Evolutionary conservation across 1,284 basidiomycete genomes (phyloP), one percentile per base, ranked within the genome.

Genomic region (Phlebopus sp.): DNA sequence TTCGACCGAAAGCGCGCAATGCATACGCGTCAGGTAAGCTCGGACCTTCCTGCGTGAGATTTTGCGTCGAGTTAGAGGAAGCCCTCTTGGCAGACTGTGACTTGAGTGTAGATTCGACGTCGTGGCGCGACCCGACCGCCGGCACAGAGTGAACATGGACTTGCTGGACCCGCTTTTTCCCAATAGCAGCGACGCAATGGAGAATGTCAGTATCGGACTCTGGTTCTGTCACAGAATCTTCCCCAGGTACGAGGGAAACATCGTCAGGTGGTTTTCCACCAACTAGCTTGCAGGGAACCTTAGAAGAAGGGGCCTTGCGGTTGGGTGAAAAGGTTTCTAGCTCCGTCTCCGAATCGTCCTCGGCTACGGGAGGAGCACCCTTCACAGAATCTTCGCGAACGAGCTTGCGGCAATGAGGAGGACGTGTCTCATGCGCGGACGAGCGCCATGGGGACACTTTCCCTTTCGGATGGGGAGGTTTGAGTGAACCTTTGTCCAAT

Each of bases 201-300:
- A 46, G 43, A 5, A 59, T 66, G 9, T 68, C 64, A 5, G 55
- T 57, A 14, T 69, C 67, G 14, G 64, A 66, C 34, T 69, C 64
- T 13, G 66, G 55, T 46, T 66, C 64, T 10, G 64, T 66, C n/a
- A 48, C 57, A 17, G 64, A 66, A 32, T 66, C 64, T 27, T 63
- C 64, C 17, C 52, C 57, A n/a, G 8, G n/a, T 15, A 25, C n/a
- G 7, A 42, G 23, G 42, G 37, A 15, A 19, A 34, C 18, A n/a
- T 25, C 18, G 29, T 25, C 37, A 11, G 27, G 5, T 29, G 10
- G 10, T 9, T 8, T 29, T 29, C 27, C 27, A 18, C 31, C 44
- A 21, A 31, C 14, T 1, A 9, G 21, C 40, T 41, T 42, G 34
- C 30, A 17, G n/a, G 31, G 21, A 29, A 18, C 25, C 10, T 39